Base-by-base conservation (phyloP, 352 stramenopile genomes). In the Pythium volutum region DNA sequence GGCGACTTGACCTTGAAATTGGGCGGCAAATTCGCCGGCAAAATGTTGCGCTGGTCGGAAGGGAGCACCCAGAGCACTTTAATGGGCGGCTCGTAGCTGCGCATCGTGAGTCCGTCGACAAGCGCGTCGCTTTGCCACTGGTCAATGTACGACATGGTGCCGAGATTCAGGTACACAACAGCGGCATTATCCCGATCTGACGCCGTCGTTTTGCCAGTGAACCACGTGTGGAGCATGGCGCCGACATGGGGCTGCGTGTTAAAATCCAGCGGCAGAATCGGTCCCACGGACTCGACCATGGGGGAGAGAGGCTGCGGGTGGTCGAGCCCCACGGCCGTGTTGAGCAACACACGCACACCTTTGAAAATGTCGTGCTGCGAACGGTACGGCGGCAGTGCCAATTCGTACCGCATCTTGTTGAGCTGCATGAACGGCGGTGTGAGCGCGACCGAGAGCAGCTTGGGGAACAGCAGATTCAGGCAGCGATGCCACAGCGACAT, bases 321-420 rank as follows among this genome's bases (percentile, higher is more conserved):
- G 52, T 96, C 88, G 15, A 96, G 68, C 0, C 87, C 87, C 42
- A 95, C 91, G 9, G 85, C 88, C n/a, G 88, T 96, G 67, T 96
- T 96, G 48, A 96, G 70, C 25, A 96, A 74, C 50, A 96, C 77
- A 12, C 86, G 82, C 14, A 81, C 75, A 48, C 84, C 87, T 43
- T 89, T 89, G 70, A 95, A 95, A 20, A 96, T 69, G 70, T 95
- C 87, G 69, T 96, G 84, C 68, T 96, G 88, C 6, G 84, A 94
- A 5, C 82, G 69, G 56, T 88, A 93, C 0, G 83, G 78, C 54
- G 73, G 66, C 43, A 96, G 71, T 1, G 83, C 66, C 36, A 94
- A 70, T 58, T 93, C 83, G 61, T 81, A 91, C 4, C 84, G 76
- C 62, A 92, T 74, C 70, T 95, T 89, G 75, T 96, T 96, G 49